phyloP scores from a whole-genome alignment of 371 early-diverging fungal species.

The Paramicrosporidium saccamoebae region DNA sequence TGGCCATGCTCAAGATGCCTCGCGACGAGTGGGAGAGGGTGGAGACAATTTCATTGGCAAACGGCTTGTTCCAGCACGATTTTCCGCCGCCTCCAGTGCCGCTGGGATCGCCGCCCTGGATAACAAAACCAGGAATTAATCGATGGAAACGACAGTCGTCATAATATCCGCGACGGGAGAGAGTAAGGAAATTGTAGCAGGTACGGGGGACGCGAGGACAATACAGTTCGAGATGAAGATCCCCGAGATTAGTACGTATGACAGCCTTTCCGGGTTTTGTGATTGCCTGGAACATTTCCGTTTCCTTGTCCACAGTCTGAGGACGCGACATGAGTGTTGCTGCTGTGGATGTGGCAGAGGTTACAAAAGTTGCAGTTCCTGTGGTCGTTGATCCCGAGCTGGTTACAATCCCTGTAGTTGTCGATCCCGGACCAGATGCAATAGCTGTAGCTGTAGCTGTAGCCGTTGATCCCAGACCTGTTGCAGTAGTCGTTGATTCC shows the following conservation, averaged over 20 bases:
- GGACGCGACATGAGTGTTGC: too few species aligned
- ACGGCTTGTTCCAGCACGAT: slow-evolving; percentile 43
- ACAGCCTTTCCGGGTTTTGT: slow-evolving; percentile 35
- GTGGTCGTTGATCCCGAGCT: too few species aligned
- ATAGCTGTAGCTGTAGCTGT: slow-evolving; percentile 4
- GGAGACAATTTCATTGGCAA: slow-evolving; percentile 65
- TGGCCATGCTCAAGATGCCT: slow-evolving; percentile 70
- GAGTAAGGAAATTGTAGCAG: slow-evolving; percentile 61
- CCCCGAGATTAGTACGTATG: slow-evolving; percentile 43
- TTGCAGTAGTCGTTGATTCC: slow-evolving; percentile 3
- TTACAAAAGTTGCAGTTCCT: too few species aligned
- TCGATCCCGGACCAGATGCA: too few species aligned
- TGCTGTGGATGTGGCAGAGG: too few species aligned
- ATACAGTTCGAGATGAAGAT: slow-evolving; percentile 47
- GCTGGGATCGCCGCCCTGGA: slow-evolving; percentile 92
- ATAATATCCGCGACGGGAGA: slow-evolving; percentile 52
- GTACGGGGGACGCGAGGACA: slow-evolving; percentile 44
- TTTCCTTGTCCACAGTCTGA: slow-evolving; percentile 40
- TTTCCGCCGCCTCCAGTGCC: slow-evolving; percentile 62
- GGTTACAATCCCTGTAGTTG: too few species aligned
- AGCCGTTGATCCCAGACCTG: slow-evolving; percentile 3
- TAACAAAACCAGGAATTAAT: slow-evolving; percentile 45
- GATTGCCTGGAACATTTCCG: slow-evolving; percentile 44
- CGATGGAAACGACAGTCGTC: slow-evolving; percentile 59
- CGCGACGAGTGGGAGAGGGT: slow-evolving; percentile 51